These are phyloP conservation scores for Prunus mira DNA, from an alignment of 306 rosid species.

Conservation along the genomic window DNA sequence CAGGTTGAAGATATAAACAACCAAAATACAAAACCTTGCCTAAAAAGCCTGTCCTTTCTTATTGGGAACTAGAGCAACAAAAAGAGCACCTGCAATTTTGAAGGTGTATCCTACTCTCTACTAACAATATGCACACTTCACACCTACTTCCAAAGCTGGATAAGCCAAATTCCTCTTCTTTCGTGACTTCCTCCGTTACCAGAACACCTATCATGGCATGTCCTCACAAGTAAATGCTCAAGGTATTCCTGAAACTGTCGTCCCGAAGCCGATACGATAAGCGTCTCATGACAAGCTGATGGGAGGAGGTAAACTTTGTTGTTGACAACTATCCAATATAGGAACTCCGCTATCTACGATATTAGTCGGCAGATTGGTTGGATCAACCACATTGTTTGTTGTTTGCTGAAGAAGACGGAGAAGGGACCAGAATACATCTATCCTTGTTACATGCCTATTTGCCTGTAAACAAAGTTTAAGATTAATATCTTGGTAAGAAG, in stretches of 20 bases:
- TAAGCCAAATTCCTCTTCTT: background rate
- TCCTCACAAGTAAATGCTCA: conserved; percentile 15
- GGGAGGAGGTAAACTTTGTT: conserved; percentile 33
- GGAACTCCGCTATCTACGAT: conserved; percentile 27
- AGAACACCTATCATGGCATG: conserved; percentile 30
- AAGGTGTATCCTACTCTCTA: conserved; percentile 15
- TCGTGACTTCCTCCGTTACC: background rate
- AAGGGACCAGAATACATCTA: conserved; percentile 70
- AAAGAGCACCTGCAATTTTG: conserved; percentile 19
- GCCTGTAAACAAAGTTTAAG: conserved; percentile 41
- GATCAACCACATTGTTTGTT: conserved; percentile 31
- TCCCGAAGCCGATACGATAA: conserved; percentile 1
- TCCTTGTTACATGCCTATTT: conserved; percentile 56
- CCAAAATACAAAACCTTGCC: conserved; percentile 15
- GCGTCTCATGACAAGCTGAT: conserved; percentile 34
- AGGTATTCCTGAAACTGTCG: conserved; percentile 15
- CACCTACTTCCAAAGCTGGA: conserved; percentile 7
- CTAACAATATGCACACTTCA: conserved; percentile 22
- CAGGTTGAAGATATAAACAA: conserved; percentile 25
- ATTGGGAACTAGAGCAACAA: conserved; percentile 10
- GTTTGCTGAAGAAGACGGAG: conserved; percentile 59
- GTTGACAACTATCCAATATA: conserved; percentile 31
- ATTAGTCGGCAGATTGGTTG: conserved; percentile 31
- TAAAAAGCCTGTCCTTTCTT: background rate
- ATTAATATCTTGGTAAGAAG: background rate